Conservation (phyloP, 1,284 basidiomycete genomes). For the Ganoderma sinense region DNA sequence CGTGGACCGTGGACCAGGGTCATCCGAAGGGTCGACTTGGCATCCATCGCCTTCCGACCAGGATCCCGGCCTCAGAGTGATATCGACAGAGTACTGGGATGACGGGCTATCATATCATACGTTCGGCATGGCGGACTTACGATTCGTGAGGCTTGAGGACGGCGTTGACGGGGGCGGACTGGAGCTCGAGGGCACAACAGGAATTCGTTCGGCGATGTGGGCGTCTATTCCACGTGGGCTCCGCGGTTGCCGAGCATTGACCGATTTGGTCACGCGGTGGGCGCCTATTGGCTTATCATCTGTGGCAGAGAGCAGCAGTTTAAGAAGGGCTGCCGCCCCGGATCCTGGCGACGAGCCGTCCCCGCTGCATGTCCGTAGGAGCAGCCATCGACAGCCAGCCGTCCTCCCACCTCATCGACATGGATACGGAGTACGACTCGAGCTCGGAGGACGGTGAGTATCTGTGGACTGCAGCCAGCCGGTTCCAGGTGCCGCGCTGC, state of each 20-base stretch:
- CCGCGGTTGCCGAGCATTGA: constrained; percentile 5
- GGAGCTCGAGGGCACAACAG: constrained; percentile 21
- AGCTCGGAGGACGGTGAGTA: constrained; percentile 39
- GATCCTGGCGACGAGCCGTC: constrained; percentile 15
- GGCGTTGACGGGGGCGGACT: constrained; percentile 31
- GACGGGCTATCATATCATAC: constrained; percentile 22
- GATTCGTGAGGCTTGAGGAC: constrained; percentile 44
- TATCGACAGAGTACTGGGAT: constrained; percentile 32
- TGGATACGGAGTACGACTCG: constrained; percentile 36
- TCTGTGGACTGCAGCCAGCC: constrained; percentile 39
- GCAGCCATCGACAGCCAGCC: constrained; percentile 20
- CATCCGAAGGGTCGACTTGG: constrained; percentile 32
- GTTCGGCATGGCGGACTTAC: constrained; percentile 45
- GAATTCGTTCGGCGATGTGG: constrained; percentile 10
- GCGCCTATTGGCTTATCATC: constrained; percentile 26
- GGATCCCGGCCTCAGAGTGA: constrained; percentile 19
- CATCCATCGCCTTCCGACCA: constrained; percentile 36
- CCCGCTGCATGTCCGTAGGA: constrained; percentile 20
- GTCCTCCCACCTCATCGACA: constrained; percentile 25
- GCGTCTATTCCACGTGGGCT: constrained; percentile 29
- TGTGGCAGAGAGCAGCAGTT: constrained; percentile 18
- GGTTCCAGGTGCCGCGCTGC: constrained; percentile 34
- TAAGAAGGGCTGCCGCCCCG: constrained; percentile 23
- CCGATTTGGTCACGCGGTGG: constrained; percentile 7
- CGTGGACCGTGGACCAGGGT: constrained; percentile 22